These are phyloP conservation scores for Leucosporidium scottii DNA, from an alignment of 768 basidiomycete genomes.

Conservation along the genomic window DNA sequence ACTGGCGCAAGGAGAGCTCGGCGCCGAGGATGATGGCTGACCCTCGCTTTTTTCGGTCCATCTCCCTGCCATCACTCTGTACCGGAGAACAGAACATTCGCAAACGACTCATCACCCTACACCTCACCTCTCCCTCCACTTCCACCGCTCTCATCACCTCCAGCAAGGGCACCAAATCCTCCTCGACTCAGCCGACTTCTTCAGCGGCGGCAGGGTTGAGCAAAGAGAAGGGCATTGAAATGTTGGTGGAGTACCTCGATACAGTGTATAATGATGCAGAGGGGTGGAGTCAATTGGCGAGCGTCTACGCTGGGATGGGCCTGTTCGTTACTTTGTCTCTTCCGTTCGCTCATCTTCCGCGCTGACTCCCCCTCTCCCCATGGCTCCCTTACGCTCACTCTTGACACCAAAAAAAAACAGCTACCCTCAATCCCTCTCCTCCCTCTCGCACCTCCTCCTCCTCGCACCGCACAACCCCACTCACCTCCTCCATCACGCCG, in stretches of 20 bases:
- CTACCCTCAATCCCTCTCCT: constrained; percentile 63
- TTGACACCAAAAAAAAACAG: constrained; percentile 43
- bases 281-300: constrained; percentile 78
- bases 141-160: not conserved
- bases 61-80: not conserved
- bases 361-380: not conserved
- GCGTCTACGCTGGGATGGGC: constrained; percentile 65
- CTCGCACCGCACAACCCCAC: constrained; percentile 81
- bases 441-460: constrained; percentile 71
- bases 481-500: constrained; percentile 73
- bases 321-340: constrained; percentile 53
- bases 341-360: not conserved
- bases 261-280: constrained; percentile 83
- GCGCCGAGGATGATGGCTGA: not conserved
- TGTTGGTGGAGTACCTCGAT: constrained; percentile 68
- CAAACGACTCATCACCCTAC: constrained; percentile 73
- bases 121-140: constrained; percentile 45
- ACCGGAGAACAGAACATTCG: constrained; percentile 53
- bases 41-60: too few species aligned
- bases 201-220: constrained; percentile 45
- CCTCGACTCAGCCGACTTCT: not conserved
- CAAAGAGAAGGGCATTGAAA: constrained; percentile 59
- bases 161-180: not conserved
- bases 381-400: not conserved
- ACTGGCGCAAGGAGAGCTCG: not conserved